Evolutionary conservation across 73 alveolate genomes (phyloP), one percentile per base, ranked within the genome.

Genomic region (Stentor coeruleus): DNA sequence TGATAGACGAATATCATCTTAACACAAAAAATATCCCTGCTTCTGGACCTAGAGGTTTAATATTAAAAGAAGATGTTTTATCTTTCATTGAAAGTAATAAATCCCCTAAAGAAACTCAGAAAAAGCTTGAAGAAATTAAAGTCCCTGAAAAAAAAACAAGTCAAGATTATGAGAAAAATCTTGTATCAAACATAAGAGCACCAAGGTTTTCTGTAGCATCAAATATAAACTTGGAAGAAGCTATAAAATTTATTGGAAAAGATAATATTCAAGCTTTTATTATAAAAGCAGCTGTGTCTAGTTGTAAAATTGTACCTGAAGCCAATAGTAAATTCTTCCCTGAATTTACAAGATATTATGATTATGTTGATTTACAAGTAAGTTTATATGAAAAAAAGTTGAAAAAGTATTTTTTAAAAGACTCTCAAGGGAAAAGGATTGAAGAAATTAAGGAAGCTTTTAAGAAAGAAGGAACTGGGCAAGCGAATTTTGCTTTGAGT

Each of bases 241-340:
- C 74, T 20, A 35, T 11, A 74, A 15, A 30, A 38, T 33, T 66
- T 2, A 15, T 20, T 40, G 49, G 49, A 66, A 33, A 66, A 33
- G 74, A 6, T 33, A 6, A 15, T 74, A 35, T 37, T 15, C 14
- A 74, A 37, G 31, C 77, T 72, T 77, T 42, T 35, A 11, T 77
- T 26, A 55, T 38, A 11, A 77, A 77, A 55, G 20, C 39, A 14
- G 85, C 85, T 26, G 38, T 82, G 15, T 14, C 15, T 14, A 2
- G 92, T 92, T 39, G 82, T 91, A 31, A 37, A 81, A 36, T 80
- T 49, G 92, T 91, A 36, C 94, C 92, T 40, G 91, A 79, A 42
- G 74, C 88, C 38, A 91, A 88, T 59, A 57, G 90, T 0, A 57
- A 80, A 36, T 91, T 93, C 92, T 58, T 15, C 42, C 86, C 91